Percentiles rank a stretch among this genome's conserved stretches.
These are phyloP conservation scores for Saccharata proteae DNA, from an alignment of 2,329 filamentous ascomycete species.

Conservation along the genomic window DNA sequence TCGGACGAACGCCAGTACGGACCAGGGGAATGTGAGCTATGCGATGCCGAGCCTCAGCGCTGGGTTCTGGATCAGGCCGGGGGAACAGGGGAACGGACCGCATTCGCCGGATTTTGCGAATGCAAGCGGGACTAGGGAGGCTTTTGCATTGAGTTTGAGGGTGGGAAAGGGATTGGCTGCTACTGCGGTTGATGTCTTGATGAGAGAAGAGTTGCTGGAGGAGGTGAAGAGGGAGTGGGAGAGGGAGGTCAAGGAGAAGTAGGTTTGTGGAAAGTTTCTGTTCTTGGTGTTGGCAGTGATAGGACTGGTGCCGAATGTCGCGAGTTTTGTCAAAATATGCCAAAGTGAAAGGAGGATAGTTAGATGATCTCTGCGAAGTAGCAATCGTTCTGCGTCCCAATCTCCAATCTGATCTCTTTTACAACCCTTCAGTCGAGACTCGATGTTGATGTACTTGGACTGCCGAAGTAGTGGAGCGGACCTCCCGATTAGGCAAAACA, in stretches of 20 bases:
- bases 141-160: conserved; percentile 21
- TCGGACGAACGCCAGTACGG: conserved; percentile 42
- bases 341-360: too few relatives aligned
- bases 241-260: conserved; percentile 17
- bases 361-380: too few relatives aligned
- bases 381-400: too few relatives aligned
- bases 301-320: too few relatives aligned
- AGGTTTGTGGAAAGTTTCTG: too few relatives aligned
- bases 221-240: conserved; percentile 14
- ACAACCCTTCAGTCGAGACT: too few relatives aligned
- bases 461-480: too few relatives aligned
- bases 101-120: conserved; percentile 30
- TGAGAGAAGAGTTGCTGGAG: conserved; percentile 9
- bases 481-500: too few relatives aligned
- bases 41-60: conserved; percentile 43
- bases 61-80: conserved; percentile 36
- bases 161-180: conserved; percentile 25
- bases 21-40: conserved; percentile 49
- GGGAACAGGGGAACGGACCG: conserved; percentile 20
- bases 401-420: too few relatives aligned
- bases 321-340: too few relatives aligned
- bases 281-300: too few relatives aligned
- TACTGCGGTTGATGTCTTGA: conserved; percentile 26
- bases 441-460: too few relatives aligned
- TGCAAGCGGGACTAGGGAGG: conserved; percentile 23